Evolutionary conservation across 2,329 filamentous ascomycete species (phyloP).

Genomic region (Penicillium sp.): DNA sequence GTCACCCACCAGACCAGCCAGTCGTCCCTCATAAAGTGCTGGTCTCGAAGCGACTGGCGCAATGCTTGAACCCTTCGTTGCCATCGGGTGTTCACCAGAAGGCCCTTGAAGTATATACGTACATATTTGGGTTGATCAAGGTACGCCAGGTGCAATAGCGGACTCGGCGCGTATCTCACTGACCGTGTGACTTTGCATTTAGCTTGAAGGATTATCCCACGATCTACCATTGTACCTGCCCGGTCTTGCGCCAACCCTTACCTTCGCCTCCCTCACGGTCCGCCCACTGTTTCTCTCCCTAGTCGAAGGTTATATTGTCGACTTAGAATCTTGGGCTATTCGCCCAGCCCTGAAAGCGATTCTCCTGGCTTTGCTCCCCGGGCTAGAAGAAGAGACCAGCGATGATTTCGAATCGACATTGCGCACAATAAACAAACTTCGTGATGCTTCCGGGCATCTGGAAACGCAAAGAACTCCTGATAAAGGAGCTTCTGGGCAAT

Average conservation of each 20-base stretch:
- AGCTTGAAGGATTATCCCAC: conserved; percentile 69
- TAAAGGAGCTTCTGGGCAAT: conserved; percentile 66
- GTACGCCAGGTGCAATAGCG: conserved; percentile 40
- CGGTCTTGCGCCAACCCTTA: conserved; percentile 81
- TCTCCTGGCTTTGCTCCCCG: conserved; percentile 82
- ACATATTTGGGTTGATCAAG: conserved; percentile 83
- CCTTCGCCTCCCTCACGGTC: conserved; percentile 90
- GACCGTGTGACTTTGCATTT: conserved; percentile 18
- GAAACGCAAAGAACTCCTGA: conserved; percentile 53
- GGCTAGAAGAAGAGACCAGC: conserved; percentile 90
- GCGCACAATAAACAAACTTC: conserved; percentile 73
- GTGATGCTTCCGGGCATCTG: conserved; percentile 56
- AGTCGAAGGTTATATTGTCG: conserved; percentile 75
- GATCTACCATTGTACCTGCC: conserved; percentile 88
- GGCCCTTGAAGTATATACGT: conserved; percentile 86
- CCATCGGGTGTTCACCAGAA: conserved; percentile 98
- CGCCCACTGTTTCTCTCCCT: conserved; percentile 81
- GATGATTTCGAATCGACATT: conserved; percentile 93
- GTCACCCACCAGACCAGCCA: conserved; percentile 68
- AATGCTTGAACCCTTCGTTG: conserved; percentile 89
- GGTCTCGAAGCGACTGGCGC: conserved; percentile 85
- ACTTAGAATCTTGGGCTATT: conserved; percentile 66
- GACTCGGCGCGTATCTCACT: conserved; percentile 6
- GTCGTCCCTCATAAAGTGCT: conserved; percentile 76
- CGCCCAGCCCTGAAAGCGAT: conserved; percentile 88